Conservation (phyloP, 257 asterid genomes). For the Gardenia jasminoides region DNA sequence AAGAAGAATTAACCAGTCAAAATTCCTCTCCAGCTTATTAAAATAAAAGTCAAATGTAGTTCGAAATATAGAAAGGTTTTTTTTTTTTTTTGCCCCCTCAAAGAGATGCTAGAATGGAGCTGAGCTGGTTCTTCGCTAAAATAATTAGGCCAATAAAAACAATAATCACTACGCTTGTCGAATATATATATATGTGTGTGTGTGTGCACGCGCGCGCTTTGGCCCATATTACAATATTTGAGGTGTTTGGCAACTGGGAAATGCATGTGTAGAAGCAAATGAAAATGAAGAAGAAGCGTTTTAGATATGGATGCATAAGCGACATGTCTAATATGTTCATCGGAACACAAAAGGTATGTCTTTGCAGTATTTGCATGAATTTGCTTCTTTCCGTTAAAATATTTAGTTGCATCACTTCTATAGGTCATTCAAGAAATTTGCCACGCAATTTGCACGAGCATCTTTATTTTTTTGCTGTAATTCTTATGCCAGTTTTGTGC, state of each 20-base stretch:
- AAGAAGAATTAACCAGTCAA: background rate
- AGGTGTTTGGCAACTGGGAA: background rate
- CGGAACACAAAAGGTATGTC: background rate
- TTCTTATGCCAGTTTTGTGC: too few relatives aligned
- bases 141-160: background rate
- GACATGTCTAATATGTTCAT: background rate
- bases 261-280: background rate
- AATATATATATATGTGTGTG: too few relatives aligned
- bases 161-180: too few relatives aligned
- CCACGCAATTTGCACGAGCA: background rate
- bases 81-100: too few relatives aligned
- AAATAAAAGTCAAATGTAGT: background rate
- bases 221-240: background rate
- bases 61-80: background rate
- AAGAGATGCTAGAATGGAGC: background rate
- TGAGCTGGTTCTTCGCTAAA: conserved; percentile 35
- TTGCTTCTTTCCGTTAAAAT: too few relatives aligned
- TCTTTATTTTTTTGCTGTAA: too few relatives aligned
- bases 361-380: too few relatives aligned
- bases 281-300: background rate
- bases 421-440: background rate
- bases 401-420: background rate
- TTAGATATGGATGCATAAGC: background rate
- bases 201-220: background rate
- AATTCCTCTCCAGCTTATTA: background rate